Conservation (phyloP, 371 early-diverging fungal species). For the Choanephora cucurbitarum region DNA sequence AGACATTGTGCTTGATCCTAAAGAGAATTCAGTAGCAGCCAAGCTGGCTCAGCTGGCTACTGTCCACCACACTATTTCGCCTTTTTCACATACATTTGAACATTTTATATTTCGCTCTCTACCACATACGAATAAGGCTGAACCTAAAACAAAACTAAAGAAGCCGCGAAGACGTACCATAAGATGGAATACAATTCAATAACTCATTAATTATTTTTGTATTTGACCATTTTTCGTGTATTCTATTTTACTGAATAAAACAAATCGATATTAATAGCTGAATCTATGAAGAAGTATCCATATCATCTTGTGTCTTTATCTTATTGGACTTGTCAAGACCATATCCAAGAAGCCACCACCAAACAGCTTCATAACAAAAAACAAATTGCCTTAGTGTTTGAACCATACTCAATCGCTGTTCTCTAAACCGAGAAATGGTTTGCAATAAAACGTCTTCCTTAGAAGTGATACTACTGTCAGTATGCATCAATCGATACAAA, state of each 20-base stretch:
- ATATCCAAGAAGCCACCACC: constrained; percentile 55
- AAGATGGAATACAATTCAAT: constrained; percentile 23
- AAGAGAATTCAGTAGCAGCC: constrained; percentile 82
- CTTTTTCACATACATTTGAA: constrained; percentile 77
- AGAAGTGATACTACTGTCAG: constrained; percentile 4
- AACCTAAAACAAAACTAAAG: constrained; percentile 34
- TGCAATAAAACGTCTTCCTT: constrained; percentile 60
- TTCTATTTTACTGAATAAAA: neutral
- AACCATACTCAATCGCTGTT: constrained; percentile 85
- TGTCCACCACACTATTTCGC: constrained; percentile 86
- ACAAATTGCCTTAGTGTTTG: constrained; percentile 89
- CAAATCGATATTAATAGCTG: neutral
- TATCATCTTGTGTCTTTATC: constrained; percentile 1
- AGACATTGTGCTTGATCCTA: constrained; percentile 60
- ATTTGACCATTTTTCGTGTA: constrained; percentile 3
- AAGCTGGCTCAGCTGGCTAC: constrained; percentile 85
- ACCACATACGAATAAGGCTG: constrained; percentile 51
- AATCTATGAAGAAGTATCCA: constrained; percentile 23
- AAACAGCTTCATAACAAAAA: constrained; percentile 89
- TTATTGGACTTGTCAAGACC: constrained; percentile 7
- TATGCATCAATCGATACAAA: constrained; percentile 29
- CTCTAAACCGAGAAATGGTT: constrained; percentile 71
- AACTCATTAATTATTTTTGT: neutral
- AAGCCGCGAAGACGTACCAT: constrained; percentile 51
- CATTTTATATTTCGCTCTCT: constrained; percentile 81